A percentile compares a stretch with the other conserved stretches of the same genome.
Conservation (phyloP, 139 green algal genomes). For the Micractinium sp. region DNA sequence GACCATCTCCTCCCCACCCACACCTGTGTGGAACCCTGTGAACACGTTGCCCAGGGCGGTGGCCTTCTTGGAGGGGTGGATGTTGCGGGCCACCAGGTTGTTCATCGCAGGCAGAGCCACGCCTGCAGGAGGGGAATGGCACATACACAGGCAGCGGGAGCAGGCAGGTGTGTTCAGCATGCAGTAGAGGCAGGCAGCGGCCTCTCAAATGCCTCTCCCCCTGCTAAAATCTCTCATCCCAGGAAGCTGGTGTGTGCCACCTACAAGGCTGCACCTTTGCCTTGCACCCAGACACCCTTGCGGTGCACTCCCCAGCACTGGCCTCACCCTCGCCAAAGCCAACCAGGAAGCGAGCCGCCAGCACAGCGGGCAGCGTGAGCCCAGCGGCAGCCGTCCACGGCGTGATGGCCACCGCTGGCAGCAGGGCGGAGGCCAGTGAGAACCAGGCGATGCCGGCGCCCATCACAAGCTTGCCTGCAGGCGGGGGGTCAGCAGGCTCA, state of each 20-base stretch:
- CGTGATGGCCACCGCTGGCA: slow-evolving; percentile 66
- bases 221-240: too few species aligned
- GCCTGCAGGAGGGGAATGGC: not conserved
- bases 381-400: slow-evolving; percentile 45
- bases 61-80: slow-evolving; percentile 59
- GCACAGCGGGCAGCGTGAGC: slow-evolving; percentile 70
- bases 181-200: too few species aligned
- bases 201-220: too few species aligned
- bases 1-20: not conserved
- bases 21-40: slow-evolving; percentile 81
- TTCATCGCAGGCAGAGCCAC: slow-evolving; percentile 95
- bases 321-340: slow-evolving; percentile 86
- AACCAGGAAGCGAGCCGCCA: slow-evolving; percentile 70
- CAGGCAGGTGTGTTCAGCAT: too few species aligned
- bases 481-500: not conserved
- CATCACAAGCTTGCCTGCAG: slow-evolving; percentile 79
- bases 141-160: too few species aligned
- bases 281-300: not conserved
- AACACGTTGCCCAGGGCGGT: slow-evolving; percentile 78
- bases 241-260: too few species aligned
- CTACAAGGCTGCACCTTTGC: not conserved
- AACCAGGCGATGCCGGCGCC: slow-evolving; percentile 84
- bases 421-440: slow-evolving; percentile 78
- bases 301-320: not conserved
- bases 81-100: slow-evolving; percentile 83